Conservation (phyloP, 2,329 filamentous ascomycete genomes). For the Lachnellula suecica region DNA sequence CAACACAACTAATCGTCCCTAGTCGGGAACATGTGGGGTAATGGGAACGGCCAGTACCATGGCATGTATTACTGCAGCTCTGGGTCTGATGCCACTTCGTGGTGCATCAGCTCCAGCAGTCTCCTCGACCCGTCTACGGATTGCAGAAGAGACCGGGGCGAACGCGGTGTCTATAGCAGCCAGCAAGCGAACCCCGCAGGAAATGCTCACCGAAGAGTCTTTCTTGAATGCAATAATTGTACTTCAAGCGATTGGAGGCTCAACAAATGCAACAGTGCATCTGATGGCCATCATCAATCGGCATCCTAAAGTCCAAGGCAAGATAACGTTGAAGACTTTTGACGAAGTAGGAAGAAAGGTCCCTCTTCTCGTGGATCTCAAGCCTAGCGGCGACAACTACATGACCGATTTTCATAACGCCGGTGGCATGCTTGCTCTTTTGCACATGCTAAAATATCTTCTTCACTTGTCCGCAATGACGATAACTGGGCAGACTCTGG, state of each 20-base stretch:
- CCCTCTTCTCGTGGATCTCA: conserved; percentile 49
- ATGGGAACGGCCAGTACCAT: conserved; percentile 59
- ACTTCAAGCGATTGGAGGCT: conserved; percentile 43
- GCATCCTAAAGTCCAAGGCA: conserved; percentile 45
- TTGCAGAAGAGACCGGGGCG: conserved; percentile 53
- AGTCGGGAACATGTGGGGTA: conserved; percentile 51
- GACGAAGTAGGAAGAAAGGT: conserved; percentile 47
- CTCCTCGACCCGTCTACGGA: conserved; percentile 43
- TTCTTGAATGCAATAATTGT: conserved; percentile 47
- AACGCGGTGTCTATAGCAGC: conserved; percentile 45
- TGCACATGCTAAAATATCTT: conserved; percentile 45
- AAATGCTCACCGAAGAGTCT: conserved; percentile 44
- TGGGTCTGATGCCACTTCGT: conserved; percentile 52
- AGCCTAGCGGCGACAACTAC: conserved; percentile 52
- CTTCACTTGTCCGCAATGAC: conserved; percentile 45
- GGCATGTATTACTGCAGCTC: conserved; percentile 50
- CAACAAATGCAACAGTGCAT: conserved; percentile 43
- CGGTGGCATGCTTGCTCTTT: conserved; percentile 47
- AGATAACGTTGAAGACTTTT: conserved; percentile 44
- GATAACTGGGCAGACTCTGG: conserved; percentile 46
- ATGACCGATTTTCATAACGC: conserved; percentile 56
- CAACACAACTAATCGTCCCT: background rate
- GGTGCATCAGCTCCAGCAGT: conserved; percentile 54
- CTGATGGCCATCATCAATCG: conserved; percentile 47
- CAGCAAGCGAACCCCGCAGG: conserved; percentile 40